These are phyloP conservation scores for Sporothrix mexicana DNA, from an alignment of 2,329 filamentous ascomycete species.

Conservation along the genomic window DNA sequence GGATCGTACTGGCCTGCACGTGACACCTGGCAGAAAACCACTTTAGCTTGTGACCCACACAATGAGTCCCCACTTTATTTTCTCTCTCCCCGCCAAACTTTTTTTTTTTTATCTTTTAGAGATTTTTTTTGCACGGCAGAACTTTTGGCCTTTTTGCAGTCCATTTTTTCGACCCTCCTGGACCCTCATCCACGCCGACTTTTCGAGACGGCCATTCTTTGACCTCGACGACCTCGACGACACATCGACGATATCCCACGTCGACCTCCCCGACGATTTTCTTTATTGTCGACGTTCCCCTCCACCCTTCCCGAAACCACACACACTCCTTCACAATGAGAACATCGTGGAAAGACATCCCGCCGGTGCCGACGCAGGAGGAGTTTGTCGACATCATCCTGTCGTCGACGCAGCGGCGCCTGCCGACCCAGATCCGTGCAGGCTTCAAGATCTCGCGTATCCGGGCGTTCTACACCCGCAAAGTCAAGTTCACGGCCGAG, in stretches of 20 bases:
- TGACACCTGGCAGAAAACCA: constrained; percentile 19
- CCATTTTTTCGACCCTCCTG: constrained; percentile 21
- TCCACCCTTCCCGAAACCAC: not conserved
- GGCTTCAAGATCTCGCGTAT: constrained; percentile 97
- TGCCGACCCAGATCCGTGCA: constrained; percentile 87
- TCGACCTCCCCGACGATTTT: not conserved
- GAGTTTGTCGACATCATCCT: constrained; percentile 98
- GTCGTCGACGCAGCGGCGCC: constrained; percentile 86
- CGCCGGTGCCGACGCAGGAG: constrained; percentile 86
- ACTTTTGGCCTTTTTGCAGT: constrained; percentile 23
- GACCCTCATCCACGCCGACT: constrained; percentile 23
- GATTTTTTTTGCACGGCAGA: constrained; percentile 21
- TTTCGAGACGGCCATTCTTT: not conserved
- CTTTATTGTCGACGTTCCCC: not conserved
- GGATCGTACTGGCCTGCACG: too few relatives aligned
- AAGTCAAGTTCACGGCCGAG: constrained; percentile 98
- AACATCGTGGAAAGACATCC: constrained; percentile 70
- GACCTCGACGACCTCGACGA: constrained; percentile 16
- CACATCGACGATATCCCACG: not conserved
- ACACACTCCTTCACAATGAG: constrained; percentile 35
- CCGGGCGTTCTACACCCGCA: constrained; percentile 89
- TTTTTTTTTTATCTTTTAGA: constrained; percentile 34
- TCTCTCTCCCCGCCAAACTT: constrained; percentile 30
- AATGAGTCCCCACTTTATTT: constrained; percentile 1
- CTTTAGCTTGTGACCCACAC: constrained; percentile 9